Evolutionary conservation across 2,329 filamentous ascomycete species (phyloP), one percentile per base, ranked within the genome.

Genomic region (Penicillium psychrosexuale): DNA sequence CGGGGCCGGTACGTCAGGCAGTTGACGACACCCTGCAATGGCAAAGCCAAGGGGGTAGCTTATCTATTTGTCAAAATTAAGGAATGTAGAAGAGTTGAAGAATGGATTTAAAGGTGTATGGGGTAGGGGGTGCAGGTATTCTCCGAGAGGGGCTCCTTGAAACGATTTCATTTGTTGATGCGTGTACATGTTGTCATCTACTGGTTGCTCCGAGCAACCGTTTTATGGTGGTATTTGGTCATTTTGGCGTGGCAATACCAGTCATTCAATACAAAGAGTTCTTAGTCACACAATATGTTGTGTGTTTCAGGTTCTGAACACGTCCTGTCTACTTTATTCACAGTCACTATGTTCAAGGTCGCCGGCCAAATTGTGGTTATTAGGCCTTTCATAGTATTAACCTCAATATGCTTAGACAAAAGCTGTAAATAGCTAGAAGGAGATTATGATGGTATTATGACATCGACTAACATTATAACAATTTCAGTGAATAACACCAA

Each of bases 181-280:
- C 45, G 58, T 53, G 49, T 50, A 49, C 48, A 57, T 66, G 64
- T 68, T 66, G 60, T 66, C 60, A 53, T 54, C 28, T 54, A 43
- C 42, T 53, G 56, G 69, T 72, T 72, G 70, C 70, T 64, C 63
- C 46, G 59, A 63, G 69, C 70, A 72, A 72, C 70, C 28, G 33
- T 38, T 47, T 44, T 27, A 47, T 3, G 42, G 65, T 68, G 61
- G 57, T 8, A 48, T 60, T 69, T 53, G 27, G 37, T 1, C 12
- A 27, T 13, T n/a, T 3, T 1, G 1, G 19, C 6, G 49, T 61
- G 65, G 66, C 51, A 43, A 8, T 38, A 17, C 2, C 5, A 9
- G 2, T 6, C 2, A 6, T 3, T n/a, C 9, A 27, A 27, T 34
- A 27, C n/a, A 12, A 7, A 15, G 1, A 3, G 13, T n/a, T 30